Base-by-base conservation (phyloP, 1,139 yeast genomes). In the Yamadazyma membranifaciens region DNA sequence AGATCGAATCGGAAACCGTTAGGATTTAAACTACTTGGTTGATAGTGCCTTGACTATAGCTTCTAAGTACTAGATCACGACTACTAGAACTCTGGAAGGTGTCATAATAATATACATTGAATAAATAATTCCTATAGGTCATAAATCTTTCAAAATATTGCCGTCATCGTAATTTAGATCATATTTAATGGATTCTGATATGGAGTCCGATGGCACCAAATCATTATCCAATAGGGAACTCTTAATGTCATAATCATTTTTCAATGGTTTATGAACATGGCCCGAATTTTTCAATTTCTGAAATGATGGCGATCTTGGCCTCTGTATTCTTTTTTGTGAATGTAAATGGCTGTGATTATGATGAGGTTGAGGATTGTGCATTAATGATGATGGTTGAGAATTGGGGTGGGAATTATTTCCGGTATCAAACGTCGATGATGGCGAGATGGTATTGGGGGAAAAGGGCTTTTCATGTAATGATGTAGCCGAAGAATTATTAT, bases 181-280 rank as follows among this genome's bases (percentile, higher is more conserved):
- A 27, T 31, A 13, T 12, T 24, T 26, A 4, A 33, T 33, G 13
- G 35, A 20, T 17, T 33, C 35, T 6, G 35, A 20, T 17, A 33
- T 33, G 34, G 31, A 38, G 29, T 27, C 34, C 15, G 42, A 38
- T 20, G 39, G 32, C 3, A 17, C 13, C 14, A 34, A 15, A 5
- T 40, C 41, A 26, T 33, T 36, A 30, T 34, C 41, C 9, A 40
- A 28, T 15, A 39, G 30, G 12, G 36, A 33, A 31, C 17, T 34
- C 20, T 30, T 36, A 12, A 31, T 24, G 11, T 35, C 37, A 13
- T 29, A 36, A 10, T 40, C 43, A 36, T 33, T 40, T 34, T 41
- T 45, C 39, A 50, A 46, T 6, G 69, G 66, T 48, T 67, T 67
- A 39, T 57, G 63, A 22, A 67, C 54, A 48, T 65, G 67, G 2